Percentiles rank a stretch among this genome's conserved stretches.
phyloP scores from a whole-genome alignment of 1,284 basidiomycete species.

The Cutaneotrichosporon daszewskae region DNA sequence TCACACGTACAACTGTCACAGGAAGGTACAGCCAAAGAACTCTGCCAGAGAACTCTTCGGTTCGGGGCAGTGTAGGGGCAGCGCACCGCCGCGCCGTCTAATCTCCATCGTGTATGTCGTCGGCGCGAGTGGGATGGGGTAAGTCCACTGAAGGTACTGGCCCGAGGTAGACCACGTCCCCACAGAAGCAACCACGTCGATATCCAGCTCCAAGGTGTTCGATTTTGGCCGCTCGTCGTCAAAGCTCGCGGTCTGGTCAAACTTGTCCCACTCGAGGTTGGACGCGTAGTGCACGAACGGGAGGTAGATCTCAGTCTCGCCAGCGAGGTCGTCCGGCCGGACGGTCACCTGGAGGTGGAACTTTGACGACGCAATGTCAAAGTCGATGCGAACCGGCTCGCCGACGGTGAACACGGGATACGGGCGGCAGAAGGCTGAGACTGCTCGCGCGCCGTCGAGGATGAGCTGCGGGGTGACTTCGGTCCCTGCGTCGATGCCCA shows the following conservation, averaged over 20 bases:
- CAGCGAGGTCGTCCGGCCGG: slow-evolving; percentile 48
- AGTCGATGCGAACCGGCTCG: slow-evolving; percentile 59
- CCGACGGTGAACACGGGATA: slow-evolving; percentile 73
- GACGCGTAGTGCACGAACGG: slow-evolving; percentile 83
- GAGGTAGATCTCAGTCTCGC: slow-evolving; percentile 74
- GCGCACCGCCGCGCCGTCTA: slow-evolving; percentile 57
- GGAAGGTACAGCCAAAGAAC: too few species aligned
- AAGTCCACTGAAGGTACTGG: slow-evolving; percentile 75
- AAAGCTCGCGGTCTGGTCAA: neutral
- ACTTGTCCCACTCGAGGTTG: slow-evolving; percentile 28
- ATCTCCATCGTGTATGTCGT: slow-evolving; percentile 63
- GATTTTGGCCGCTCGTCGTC: neutral
- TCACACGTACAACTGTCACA: too few species aligned
- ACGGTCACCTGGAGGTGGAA: slow-evolving; percentile 66
- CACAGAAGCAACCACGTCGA: slow-evolving; percentile 56
- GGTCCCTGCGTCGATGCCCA: slow-evolving; percentile 29
- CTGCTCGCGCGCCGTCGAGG: slow-evolving; percentile 72
- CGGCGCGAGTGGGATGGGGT: slow-evolving; percentile 57
- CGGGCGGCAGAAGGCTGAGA: slow-evolving; percentile 74
- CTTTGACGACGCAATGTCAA: slow-evolving; percentile 65
- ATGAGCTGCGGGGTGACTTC: slow-evolving; percentile 59
- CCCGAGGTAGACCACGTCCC: slow-evolving; percentile 67
- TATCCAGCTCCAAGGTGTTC: slow-evolving; percentile 28
- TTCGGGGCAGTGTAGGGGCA: slow-evolving; percentile 1
- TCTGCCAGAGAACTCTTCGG: too few species aligned